Evolutionary conservation across 2,329 filamentous ascomycete genomes (phyloP), one percentile per base, ranked within the genome.

Genomic region (Exophiala calicioides): DNA sequence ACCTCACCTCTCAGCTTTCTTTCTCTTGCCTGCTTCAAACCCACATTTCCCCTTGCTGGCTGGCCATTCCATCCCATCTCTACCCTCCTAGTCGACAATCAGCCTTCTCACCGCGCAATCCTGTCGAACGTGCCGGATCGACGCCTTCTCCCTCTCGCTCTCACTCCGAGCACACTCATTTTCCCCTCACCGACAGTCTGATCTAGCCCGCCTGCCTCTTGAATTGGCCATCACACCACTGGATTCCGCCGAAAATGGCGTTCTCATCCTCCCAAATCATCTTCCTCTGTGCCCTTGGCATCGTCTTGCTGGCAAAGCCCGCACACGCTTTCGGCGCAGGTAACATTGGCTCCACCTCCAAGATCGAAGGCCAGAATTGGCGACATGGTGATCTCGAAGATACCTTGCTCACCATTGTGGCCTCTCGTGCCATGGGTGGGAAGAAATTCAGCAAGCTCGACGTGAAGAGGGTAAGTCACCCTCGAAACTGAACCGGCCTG

Each of bases 381-480:
- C 85, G 86, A 57, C 86, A 91, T 78, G 87, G 87, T 62, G 90
- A 96, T 68, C 94, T 96, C 62, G 90, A 95, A 74, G 90, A 96
- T 73, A 85, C 86, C 24, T 81, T 95, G 44, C 80, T 95, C 49
- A 83, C 80, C 50, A 75, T 95, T 20, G 70, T 83, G 35, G 80
- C 85, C 65, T 80, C 82, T 32, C 76, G 78, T 50, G 76, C 77
- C 30, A 75, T 78, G 27, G 81, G 80, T 54, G 80, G 80, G 58
- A 90, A 90, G 74, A 94, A 90, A 63, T 95, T 95, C 70, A 82
- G 80, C 74, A 93, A 93, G 73, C 80, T 95, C 62, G 86, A 84
- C 63, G 86, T 95, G 53, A 87, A 90, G 55, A 55, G 58, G 49
- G 58, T 59, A 48, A 47, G 55, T 56, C 6, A 9, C n/a, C 27